Base-by-base conservation (phyloP, 768 basidiomycete species). In the Leccinum subgranulosum region DNA sequence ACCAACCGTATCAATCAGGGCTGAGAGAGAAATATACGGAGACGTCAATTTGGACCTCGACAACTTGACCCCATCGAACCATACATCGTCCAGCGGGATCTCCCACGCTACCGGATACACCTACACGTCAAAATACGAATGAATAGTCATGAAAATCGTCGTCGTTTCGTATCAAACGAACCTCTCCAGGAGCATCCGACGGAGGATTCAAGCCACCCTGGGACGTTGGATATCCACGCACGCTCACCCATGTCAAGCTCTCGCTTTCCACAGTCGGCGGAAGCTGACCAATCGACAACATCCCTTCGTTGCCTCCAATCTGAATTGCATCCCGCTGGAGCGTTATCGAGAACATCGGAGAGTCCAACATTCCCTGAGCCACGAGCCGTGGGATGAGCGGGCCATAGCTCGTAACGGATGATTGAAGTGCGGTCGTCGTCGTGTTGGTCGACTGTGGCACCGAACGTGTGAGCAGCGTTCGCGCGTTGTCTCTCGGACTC, bases 51-150 rank as follows among this genome's bases (percentile, higher is more conserved):
- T 73, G 3, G 88, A 89, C 34, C 76, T 77, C 6, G 83, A 79
- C n/a, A 91, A 73, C 61, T 74, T 76, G 58, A 77, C 65, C 12
- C 85, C 88, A 61, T 91, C 86, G 33, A 92, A 77, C 66, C 77
- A 91, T 6, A 91, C 85, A 55, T 84, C 84, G 53, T 90, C 88
- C 7, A 92, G 57, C 27, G 80, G 76, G 6, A 90, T 74, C 68
- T 92, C 90, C 90, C 90, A 91, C 11, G 84, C 77, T 27, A 86
- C 74, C 1, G 85, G 83, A 67, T 86, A 86, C 12, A 72, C 69
- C 85, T 85, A 61, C 17, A 12, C 51, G 51, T 52, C 10, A 29
- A 31, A 1, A 56, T 9, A 28, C 12, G 3, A 7, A 50, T 64
- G n/a, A 66, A 54, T 25, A 33, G 7, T n/a, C n/a, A 21, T 31